Evolutionary conservation across 2,329 filamentous ascomycete genomes (phyloP), one percentile per base, ranked within the genome.

Genomic region (Lojkania enalia): DNA sequence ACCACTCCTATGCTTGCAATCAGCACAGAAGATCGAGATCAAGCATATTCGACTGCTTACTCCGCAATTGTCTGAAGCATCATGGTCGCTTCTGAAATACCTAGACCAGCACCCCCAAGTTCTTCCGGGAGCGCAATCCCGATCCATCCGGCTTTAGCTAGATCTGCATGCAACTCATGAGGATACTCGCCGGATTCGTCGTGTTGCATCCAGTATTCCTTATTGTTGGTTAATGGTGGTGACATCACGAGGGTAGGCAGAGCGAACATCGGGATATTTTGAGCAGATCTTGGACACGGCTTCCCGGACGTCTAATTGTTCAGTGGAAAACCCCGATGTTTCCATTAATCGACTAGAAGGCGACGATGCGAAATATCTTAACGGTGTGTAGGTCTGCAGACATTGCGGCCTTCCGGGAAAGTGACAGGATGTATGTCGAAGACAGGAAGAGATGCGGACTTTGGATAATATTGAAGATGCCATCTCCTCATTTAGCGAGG

Each of bases 61-160:
- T 90, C 85, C 1, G 85, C 76, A 48, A 90, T 87, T 1, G 87
- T 88, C 58, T 94, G 88, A 74, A 94, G 79, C 87, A 94, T 91
- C 80, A 92, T 87, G 0, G 85, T 88, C 0, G 88, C 88, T 64
- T 94, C 88, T 0, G 85, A 85, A 25, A 94, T 89, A 6, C 83
- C 88, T 11, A 94, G 70, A 0, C 86, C 87, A 1, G 86, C 79
- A 1, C 88, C 88, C 5, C 88, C 88, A 0, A 90, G 76, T 0
- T 81, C 75, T 63, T 90, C 86, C 0, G 87, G 87, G 4, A 92
- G 72, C 0, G 87, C 87, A 56, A 92, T 90, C 2, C 88, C 88
- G 36, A 94, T 78, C 87, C 87, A 94, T 6, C 88, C 87, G 51
- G 84, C 86, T 46, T 81, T 80, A 6, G 88, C 85, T 13, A 94